Conservation (phyloP, 2,329 filamentous ascomycete genomes). For the Fragosphaeria purpurea region DNA sequence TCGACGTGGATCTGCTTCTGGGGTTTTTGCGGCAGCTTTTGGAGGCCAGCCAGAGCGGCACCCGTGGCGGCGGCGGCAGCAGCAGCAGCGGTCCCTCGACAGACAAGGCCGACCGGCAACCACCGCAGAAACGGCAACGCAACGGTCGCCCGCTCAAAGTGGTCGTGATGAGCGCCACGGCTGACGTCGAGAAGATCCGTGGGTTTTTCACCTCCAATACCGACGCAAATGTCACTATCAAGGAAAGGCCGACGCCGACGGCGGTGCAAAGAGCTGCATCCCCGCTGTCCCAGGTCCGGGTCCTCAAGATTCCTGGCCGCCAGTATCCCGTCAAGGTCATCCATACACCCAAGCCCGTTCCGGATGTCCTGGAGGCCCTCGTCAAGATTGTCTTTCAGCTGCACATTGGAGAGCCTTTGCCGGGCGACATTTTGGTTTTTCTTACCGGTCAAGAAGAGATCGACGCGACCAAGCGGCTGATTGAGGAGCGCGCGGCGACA, state of each 20-base stretch:
- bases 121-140: constrained; percentile 35
- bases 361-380: constrained; percentile 73
- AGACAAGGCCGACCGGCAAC: not conserved
- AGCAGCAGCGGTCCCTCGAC: not conserved
- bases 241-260: constrained; percentile 6
- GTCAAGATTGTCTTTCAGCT: constrained; percentile 77
- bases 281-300: constrained; percentile 22
- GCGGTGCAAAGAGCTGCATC: no score
- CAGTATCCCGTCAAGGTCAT: constrained; percentile 75
- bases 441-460: constrained; percentile 90
- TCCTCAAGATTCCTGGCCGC: constrained; percentile 67
- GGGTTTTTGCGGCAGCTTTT: constrained; percentile 75
- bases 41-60: not conserved
- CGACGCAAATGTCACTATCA: not conserved
- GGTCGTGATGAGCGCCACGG: constrained; percentile 94
- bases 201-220: constrained; percentile 53
- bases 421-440: constrained; percentile 88
- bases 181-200: constrained; percentile 70
- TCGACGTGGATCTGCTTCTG: constrained; percentile 85
- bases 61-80: not conserved
- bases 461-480: constrained; percentile 65
- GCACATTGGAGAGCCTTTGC: constrained; percentile 78
- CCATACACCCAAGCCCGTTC: constrained; percentile 63
- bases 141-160: constrained; percentile 73
- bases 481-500: constrained; percentile 67